These are phyloP conservation scores for Scleroderma citrinum DNA, from an alignment of 768 basidiomycete species.

Conservation along the genomic window DNA sequence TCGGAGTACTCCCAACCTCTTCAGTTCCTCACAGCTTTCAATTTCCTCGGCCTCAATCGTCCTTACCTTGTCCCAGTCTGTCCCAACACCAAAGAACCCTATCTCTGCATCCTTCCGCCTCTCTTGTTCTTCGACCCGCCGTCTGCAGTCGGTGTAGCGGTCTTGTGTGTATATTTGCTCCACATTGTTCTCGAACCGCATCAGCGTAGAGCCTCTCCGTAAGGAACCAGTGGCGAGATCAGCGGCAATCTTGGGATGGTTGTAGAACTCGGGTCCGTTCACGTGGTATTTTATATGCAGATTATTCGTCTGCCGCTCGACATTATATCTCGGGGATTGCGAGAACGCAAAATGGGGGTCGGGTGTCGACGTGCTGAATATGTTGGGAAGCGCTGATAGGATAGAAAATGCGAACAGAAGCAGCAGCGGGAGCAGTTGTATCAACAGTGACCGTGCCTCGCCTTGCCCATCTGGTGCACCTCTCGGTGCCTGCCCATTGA, in stretches of 20 bases:
- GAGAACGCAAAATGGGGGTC: slow-evolving; percentile 79
- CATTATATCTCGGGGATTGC: slow-evolving; percentile 51
- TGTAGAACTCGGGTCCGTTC: slow-evolving; percentile 65
- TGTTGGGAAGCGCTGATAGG: slow-evolving; percentile 68
- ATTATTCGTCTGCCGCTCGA: slow-evolving; percentile 64
- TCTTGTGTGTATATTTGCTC: slow-evolving; percentile 71
- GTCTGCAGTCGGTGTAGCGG: slow-evolving; percentile 67
- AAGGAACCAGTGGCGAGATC: slow-evolving; percentile 49
- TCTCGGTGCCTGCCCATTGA: slow-evolving; percentile 32
- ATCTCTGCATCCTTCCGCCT: slow-evolving; percentile 69
- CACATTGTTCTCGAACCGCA: slow-evolving; percentile 67
- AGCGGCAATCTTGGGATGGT: slow-evolving; percentile 70
- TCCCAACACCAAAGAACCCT: slow-evolving; percentile 87
- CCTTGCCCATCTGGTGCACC: slow-evolving; percentile 34
- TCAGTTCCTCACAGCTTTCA: slow-evolving; percentile 74
- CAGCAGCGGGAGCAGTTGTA: slow-evolving; percentile 81
- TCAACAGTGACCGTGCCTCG: slow-evolving; percentile 52
- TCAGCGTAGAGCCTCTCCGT: slow-evolving; percentile 31
- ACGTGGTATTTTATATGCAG: slow-evolving; percentile 82
- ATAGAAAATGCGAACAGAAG: slow-evolving; percentile 82
- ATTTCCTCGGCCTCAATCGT: slow-evolving; percentile 65
- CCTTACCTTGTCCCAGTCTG: slow-evolving; percentile 87
- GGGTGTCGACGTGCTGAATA: slow-evolving; percentile 65
- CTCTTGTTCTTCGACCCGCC: slow-evolving; percentile 59
- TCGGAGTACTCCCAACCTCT: slow-evolving; percentile 49